phyloP scores from a whole-genome alignment of 1,284 basidiomycete genomes.

The Vanrija sp. region DNA sequence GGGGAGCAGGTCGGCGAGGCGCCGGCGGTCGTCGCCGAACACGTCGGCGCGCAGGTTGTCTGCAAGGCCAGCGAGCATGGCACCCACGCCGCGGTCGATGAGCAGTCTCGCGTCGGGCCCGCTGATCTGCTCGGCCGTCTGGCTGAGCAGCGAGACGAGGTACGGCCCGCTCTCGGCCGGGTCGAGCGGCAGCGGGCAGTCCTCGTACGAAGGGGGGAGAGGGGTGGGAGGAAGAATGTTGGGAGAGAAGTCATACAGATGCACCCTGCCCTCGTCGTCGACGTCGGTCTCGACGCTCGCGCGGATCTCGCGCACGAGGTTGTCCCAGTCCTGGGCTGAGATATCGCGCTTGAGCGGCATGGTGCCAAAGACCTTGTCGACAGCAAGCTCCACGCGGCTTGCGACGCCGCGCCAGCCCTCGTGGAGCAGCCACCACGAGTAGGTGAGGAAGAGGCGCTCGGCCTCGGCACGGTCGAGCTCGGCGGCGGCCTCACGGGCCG shows the following conservation, averaged over 20 bases:
- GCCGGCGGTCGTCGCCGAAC: constrained; percentile 1
- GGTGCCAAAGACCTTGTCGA: constrained; percentile 40
- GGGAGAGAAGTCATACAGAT: constrained; percentile 37
- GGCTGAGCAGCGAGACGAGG: constrained; percentile 32
- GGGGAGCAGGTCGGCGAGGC: constrained; percentile 41
- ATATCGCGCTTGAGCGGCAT: constrained; percentile 45
- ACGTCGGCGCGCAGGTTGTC: constrained; percentile 18
- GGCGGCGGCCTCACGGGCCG: constrained; percentile 17
- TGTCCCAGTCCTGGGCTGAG: constrained; percentile 36
- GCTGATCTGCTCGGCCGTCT: constrained; percentile 36
- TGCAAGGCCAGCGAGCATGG: constrained; percentile 28
- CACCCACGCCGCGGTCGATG: constrained; percentile 36
- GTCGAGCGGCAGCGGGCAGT: constrained; percentile 16
- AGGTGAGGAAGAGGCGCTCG: constrained; percentile 44
- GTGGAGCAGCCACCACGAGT: constrained; percentile 49
- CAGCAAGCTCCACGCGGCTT: constrained; percentile 32
- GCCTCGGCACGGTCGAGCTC: constrained; percentile 29
- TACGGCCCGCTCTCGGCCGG: constrained; percentile 28
- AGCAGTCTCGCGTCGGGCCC: constrained; percentile 42
- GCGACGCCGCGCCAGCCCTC: constrained; percentile 45
- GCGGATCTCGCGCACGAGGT: constrained; percentile 36
- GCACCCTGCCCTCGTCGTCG: constrained; percentile 1
- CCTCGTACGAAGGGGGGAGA: constrained; percentile 11
- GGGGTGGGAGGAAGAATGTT: constrained; percentile 36
- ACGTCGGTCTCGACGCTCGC: constrained; percentile 36